Percentiles rank a stretch among this genome's conserved stretches.
Conservation (phyloP, 495 filamentous ascomycete genomes). For the Xylaria flabelliformis region DNA sequence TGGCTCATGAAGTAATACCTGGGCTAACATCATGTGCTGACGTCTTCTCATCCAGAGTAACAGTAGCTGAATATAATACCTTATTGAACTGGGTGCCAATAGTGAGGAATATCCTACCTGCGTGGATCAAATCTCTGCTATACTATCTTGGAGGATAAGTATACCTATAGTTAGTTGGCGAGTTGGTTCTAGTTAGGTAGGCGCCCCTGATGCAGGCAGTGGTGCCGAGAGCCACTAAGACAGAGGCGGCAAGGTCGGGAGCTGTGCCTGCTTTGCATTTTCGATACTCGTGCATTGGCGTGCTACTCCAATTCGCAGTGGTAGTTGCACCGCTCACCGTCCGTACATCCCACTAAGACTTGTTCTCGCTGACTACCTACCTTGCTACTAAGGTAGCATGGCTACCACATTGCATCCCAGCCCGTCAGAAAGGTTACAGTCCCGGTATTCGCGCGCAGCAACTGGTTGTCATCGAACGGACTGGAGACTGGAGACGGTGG, state of each 20-base stretch:
- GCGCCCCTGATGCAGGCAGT: conserved; percentile 20
- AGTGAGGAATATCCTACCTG: neutral
- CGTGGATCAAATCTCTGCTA: neutral
- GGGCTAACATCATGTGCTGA: neutral
- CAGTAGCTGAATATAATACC: neutral
- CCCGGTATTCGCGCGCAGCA: conserved; percentile 7
- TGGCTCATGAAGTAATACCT: no score
- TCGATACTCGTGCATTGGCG: neutral
- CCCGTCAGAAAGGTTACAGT: conserved; percentile 2
- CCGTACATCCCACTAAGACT: conserved; percentile 13
- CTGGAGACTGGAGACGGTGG: neutral
- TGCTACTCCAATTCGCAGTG: conserved; percentile 1
- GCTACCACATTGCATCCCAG: conserved; percentile 12
- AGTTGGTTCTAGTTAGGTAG: neutral
- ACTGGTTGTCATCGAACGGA: conserved; percentile 5
- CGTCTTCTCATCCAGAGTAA: neutral
- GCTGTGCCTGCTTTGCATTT: conserved; percentile 4
- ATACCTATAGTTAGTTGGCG: neutral
- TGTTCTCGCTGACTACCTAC: neutral
- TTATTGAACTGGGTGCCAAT: no score
- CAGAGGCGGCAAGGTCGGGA: conserved; percentile 23
- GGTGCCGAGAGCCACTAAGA: conserved; percentile 24
- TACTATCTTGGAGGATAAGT: neutral
- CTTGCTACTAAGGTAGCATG: conserved; percentile 1
- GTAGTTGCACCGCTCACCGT: conserved; percentile 11